phyloP scores from a whole-genome alignment of 2,329 filamentous ascomycete species.

The Penicillium sp. region DNA sequence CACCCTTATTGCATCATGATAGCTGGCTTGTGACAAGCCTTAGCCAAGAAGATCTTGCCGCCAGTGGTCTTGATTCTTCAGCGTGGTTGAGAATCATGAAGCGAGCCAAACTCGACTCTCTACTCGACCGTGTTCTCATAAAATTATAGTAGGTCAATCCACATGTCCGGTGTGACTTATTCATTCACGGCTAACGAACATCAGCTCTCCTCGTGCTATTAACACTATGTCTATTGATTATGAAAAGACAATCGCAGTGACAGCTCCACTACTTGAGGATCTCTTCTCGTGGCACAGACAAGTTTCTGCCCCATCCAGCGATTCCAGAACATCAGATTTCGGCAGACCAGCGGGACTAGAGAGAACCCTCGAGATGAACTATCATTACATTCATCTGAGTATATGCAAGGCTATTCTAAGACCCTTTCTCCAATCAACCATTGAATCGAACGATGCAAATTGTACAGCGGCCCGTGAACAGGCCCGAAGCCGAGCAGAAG shows the following conservation, averaged over 20 bases:
- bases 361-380: background rate
- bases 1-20: conserved; percentile 1
- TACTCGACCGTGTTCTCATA: background rate
- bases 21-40: conserved; percentile 3
- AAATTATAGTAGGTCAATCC: conserved; percentile 1
- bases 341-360: background rate
- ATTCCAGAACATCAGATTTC: background rate
- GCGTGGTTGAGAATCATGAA: background rate
- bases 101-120: background rate
- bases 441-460: background rate
- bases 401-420: background rate
- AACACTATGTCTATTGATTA: background rate
- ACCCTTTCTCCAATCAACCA: background rate
- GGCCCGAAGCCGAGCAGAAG: background rate
- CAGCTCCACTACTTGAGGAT: background rate
- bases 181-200: background rate
- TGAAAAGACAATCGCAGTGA: background rate
- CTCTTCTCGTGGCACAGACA: background rate
- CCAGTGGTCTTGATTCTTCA: background rate
- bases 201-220: background rate
- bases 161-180: background rate
- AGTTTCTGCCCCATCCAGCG: background rate
- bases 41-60: background rate
- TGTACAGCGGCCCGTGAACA: background rate
- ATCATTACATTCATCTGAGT: conserved; percentile 5